Conservation (phyloP, 108 stramenopile genomes). For the Nitzschia sp. region DNA sequence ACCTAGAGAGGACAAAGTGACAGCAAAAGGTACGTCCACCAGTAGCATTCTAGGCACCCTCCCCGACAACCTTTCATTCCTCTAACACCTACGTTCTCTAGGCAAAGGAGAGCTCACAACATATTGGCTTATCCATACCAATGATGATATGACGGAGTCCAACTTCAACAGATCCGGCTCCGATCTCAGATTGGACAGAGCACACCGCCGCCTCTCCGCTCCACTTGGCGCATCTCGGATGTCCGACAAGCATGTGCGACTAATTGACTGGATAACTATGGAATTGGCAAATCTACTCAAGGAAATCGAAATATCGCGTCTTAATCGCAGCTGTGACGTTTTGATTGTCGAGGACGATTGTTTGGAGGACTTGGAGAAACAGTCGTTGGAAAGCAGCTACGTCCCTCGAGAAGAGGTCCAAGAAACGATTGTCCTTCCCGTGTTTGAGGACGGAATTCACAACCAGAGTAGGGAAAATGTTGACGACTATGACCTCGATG, state of each 20-base stretch:
- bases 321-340: neutral
- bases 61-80: neutral
- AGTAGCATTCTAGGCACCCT: neutral
- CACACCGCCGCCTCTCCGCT: too few species aligned
- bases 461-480: neutral
- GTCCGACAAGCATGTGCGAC: slow-evolving; percentile 22
- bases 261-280: slow-evolving; percentile 31
- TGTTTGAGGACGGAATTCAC: neutral
- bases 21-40: slow-evolving; percentile 38
- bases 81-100: neutral
- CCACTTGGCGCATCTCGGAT: too few species aligned
- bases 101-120: slow-evolving; percentile 40
- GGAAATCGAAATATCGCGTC: slow-evolving; percentile 2
- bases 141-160: neutral
- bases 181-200: too few species aligned
- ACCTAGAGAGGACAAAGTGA: slow-evolving; percentile 29
- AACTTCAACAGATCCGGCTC: neutral
- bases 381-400: slow-evolving; percentile 9
- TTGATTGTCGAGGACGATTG: slow-evolving; percentile 11
- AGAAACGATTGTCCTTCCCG: slow-evolving; percentile 11
- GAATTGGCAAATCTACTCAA: slow-evolving; percentile 10
- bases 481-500: neutral
- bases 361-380: slow-evolving; percentile 11
- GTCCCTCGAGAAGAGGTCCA: slow-evolving; percentile 8
- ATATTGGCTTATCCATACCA: slow-evolving; percentile 52